These are phyloP conservation scores for Lipomyces chichibuensis DNA, from an alignment of 805 yeast species.

Conservation along the genomic window DNA sequence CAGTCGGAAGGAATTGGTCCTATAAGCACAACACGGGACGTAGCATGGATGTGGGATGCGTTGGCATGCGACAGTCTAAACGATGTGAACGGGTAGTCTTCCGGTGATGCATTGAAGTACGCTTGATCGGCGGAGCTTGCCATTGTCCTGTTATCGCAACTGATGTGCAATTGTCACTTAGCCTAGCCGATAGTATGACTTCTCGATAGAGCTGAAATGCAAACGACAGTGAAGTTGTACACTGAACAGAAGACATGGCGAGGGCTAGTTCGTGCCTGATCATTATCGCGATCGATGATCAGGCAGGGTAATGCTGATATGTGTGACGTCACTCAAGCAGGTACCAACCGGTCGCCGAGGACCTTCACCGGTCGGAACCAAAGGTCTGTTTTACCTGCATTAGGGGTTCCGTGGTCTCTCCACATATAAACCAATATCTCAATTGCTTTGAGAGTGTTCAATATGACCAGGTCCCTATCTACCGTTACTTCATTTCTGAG, in stretches of 20 bases:
- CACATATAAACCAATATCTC: no score
- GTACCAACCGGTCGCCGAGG: background rate
- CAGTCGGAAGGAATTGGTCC: constrained; percentile 65
- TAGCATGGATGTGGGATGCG: constrained; percentile 53
- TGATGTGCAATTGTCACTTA: background rate
- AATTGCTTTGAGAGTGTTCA: no score
- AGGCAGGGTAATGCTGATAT: background rate
- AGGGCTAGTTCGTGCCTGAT: background rate
- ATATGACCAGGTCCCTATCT: no score
- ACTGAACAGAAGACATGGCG: background rate
- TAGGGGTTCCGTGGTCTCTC: no score
- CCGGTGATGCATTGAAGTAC: background rate
- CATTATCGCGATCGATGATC: background rate
- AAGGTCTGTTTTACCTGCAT: no score
- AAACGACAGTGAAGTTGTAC: background rate
- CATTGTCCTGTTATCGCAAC: background rate
- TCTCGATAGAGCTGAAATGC: background rate
- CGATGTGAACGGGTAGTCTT: constrained; percentile 58
- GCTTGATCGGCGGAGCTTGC: background rate
- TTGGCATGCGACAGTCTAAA: constrained; percentile 59
- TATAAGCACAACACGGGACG: constrained; percentile 54
- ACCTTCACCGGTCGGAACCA: no score
- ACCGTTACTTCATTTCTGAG: no score
- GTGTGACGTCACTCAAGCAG: background rate
- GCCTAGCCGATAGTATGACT: background rate